A percentile compares a stretch with the other conserved stretches of the same genome.
Evolutionary conservation across 2,329 filamentous ascomycete species (phyloP).

Genomic region (Penicillium sp.): DNA sequence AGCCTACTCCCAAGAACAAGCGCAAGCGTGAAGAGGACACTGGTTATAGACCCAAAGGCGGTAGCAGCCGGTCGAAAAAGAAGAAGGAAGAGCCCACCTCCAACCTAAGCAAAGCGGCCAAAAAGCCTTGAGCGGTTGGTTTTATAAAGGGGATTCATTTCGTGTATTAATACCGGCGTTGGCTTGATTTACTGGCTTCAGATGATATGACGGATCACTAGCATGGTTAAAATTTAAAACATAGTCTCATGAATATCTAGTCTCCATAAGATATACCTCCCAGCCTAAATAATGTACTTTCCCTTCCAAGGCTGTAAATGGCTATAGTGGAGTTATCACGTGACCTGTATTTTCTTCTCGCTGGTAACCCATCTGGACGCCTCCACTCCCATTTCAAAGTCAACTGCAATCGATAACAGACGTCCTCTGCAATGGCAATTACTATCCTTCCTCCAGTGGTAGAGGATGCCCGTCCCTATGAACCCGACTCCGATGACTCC

Average conservation of each 20-base stretch:
- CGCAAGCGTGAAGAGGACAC: constrained; percentile 43
- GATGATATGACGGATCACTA: not conserved
- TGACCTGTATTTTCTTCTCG: constrained; percentile 8
- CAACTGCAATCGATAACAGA: not conserved
- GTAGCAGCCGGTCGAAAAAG: constrained; percentile 34
- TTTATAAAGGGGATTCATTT: not conserved
- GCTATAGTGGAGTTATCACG: constrained; percentile 10
- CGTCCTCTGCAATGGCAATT: constrained; percentile 44
- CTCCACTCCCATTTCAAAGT: not conserved
- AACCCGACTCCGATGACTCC: constrained; percentile 41
- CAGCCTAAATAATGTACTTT: not conserved
- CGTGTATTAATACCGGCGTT: constrained; percentile 16
- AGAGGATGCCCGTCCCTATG: constrained; percentile 26
- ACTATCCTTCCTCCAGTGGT: constrained; percentile 49
- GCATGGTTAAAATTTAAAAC: not conserved
- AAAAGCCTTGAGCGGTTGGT: constrained; percentile 19
- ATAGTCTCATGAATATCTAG: not conserved
- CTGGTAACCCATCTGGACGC: not conserved
- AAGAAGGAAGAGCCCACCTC: constrained; percentile 36
- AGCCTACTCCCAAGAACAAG: constrained; percentile 35
- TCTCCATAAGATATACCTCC: not conserved
- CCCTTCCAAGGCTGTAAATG: not conserved
- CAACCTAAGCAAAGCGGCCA: constrained; percentile 25
- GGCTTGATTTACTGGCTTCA: not conserved
- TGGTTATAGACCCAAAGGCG: constrained; percentile 41